A percentile compares a stretch with the other conserved stretches of the same genome.
These are phyloP conservation scores for Picocystis salinarum DNA, from an alignment of 139 green algal species.

Conservation along the genomic window DNA sequence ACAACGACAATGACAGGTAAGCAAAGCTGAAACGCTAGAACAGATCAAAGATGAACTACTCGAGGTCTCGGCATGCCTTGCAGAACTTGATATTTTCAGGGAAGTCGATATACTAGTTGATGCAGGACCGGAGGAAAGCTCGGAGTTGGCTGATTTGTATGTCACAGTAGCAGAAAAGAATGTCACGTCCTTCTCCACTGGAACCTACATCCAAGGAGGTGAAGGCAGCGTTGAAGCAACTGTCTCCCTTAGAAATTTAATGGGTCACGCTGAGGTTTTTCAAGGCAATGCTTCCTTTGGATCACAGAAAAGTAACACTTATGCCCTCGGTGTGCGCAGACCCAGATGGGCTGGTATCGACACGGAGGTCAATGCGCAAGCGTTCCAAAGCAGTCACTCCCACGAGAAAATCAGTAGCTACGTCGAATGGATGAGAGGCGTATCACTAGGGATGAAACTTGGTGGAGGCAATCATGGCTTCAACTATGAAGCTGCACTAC, in stretches of 20 bases:
- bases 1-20: too few species aligned
- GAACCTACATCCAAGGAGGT: constrained; percentile 35
- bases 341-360: neutral
- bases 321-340: too few species aligned
- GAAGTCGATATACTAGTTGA: constrained; percentile 31
- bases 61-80: constrained; percentile 23
- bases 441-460: neutral
- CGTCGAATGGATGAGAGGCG: neutral
- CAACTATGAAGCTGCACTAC: neutral
- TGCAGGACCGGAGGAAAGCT: constrained; percentile 17
- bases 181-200: constrained; percentile 26
- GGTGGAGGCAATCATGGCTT: neutral
- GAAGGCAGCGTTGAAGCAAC: constrained; percentile 33
- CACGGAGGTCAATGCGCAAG: neutral
- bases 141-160: neutral
- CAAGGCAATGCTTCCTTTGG: neutral
- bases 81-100: constrained; percentile 38
- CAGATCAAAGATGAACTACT: constrained; percentile 40
- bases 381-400: neutral
- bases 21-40: too few species aligned
- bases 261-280: constrained; percentile 24
- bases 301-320: constrained; percentile 23
- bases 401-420: neutral
- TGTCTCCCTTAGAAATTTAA: constrained; percentile 22
- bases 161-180: constrained; percentile 15